Percentiles rank a stretch among this genome's conserved stretches.
Conservation (phyloP, 139 green algal species). For the Eudorina sp. region DNA sequence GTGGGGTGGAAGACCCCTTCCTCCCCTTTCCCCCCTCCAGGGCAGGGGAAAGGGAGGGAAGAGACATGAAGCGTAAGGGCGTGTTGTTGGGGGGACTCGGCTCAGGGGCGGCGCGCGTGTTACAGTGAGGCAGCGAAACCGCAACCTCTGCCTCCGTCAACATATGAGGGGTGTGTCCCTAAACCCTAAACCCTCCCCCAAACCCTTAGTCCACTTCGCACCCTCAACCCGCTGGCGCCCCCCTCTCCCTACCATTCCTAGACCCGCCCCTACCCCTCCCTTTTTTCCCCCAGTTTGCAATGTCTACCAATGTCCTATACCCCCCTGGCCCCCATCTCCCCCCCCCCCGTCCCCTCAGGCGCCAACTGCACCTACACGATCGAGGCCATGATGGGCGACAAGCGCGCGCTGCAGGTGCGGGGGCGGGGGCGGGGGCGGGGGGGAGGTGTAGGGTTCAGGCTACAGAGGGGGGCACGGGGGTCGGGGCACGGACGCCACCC, state of each 20-base stretch:
- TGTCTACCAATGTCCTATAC: no score
- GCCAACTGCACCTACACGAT: conserved; percentile 97
- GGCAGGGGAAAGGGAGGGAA: not conserved
- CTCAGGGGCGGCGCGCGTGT: no score
- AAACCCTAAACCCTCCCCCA: no score
- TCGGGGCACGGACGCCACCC: not conserved
- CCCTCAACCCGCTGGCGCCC: not conserved
- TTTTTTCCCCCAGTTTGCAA: no score
- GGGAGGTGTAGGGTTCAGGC: conserved; percentile 54
- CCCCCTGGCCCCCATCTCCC: no score
- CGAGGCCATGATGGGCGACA: conserved; percentile 99
- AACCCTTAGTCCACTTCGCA: not conserved
- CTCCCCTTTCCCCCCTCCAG: not conserved
- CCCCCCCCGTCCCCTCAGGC: conserved; percentile 56
- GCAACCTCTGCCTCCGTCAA: no score
- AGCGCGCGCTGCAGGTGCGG: conserved; percentile 78
- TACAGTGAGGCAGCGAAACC: no score
- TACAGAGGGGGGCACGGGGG: not conserved
- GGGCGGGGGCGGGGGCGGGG: not conserved
- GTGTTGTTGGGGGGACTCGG: no score
- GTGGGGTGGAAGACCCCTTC: not conserved
- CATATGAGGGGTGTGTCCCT: no score
- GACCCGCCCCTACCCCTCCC: no score
- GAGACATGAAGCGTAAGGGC: no score
- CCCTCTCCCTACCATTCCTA: not conserved